These are phyloP conservation scores for Tolypocladium sp. DNA, from an alignment of 2,329 filamentous ascomycete species.

Conservation along the genomic window DNA sequence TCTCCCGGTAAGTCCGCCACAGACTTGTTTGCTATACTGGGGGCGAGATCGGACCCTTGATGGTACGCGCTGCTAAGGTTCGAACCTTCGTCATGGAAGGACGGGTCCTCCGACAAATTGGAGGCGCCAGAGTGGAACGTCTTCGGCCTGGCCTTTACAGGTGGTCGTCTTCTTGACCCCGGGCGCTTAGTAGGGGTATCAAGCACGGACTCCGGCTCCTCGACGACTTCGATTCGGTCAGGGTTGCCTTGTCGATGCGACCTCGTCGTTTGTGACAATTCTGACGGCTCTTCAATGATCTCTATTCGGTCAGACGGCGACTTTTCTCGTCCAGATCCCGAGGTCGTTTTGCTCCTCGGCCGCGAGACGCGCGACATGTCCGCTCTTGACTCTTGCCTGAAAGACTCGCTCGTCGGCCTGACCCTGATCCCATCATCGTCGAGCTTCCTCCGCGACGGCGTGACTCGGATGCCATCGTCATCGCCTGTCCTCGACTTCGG, in stretches of 20 bases:
- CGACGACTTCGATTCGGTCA: conserved; percentile 20
- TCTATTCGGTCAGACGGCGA: conserved; percentile 18
- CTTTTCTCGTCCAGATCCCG: conserved; percentile 10
- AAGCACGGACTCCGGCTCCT: conserved; percentile 26
- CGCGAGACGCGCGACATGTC: conserved; percentile 12
- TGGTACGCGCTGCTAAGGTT: conserved; percentile 14
- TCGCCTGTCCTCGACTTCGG: conserved; percentile 12
- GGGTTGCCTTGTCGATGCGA: conserved; percentile 7
- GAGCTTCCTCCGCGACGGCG: conserved; percentile 22
- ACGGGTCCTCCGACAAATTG: conserved; percentile 16
- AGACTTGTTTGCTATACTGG: conserved; percentile 36
- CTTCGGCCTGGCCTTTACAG: conserved; percentile 15
- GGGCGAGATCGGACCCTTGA: conserved; percentile 21
- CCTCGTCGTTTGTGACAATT: conserved; percentile 7
- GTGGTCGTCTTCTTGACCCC: conserved; percentile 15
- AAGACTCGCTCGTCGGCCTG: conserved; percentile 17
- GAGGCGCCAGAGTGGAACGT: conserved; percentile 10
- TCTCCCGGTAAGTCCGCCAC: conserved; percentile 46
- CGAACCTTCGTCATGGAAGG: conserved; percentile 20
- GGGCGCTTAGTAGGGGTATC: conserved; percentile 29
- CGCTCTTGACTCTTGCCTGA: conserved; percentile 4
- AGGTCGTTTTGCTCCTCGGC: conserved; percentile 16
- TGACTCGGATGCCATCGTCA: conserved; percentile 36
- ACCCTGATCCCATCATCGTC: conserved; percentile 21
- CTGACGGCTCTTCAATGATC: conserved; percentile 13